These are phyloP conservation scores for Saccharum spontaneum DNA, from an alignment of 176 grass and related monocot genomes.

Conservation along the genomic window DNA sequence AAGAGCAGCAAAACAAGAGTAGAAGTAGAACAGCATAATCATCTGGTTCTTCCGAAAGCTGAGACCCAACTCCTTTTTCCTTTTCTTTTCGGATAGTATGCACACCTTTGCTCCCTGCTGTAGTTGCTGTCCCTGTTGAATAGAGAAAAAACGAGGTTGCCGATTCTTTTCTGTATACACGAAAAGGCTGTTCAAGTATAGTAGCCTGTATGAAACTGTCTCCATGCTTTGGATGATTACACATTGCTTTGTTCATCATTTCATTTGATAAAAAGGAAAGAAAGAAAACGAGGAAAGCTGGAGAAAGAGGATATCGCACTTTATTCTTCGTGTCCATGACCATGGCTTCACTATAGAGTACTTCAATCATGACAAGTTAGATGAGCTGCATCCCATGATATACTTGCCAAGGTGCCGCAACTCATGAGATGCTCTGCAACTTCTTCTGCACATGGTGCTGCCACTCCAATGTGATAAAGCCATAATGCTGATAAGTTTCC, in stretches of 20 bases:
- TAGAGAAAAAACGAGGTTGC: neutral
- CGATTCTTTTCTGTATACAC: conserved; percentile 5
- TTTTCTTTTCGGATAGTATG: conserved; percentile 12
- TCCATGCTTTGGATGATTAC: neutral
- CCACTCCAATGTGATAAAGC: neutral
- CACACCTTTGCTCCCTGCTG: neutral
- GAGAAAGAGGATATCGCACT: neutral
- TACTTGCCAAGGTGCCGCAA: neutral
- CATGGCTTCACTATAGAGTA: neutral
- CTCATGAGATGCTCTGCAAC: conserved; percentile 25
- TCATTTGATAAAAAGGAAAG: neutral
- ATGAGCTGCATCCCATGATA: conserved; percentile 27
- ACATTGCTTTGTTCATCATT: conserved; percentile 29
- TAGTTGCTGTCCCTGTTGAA: conserved; percentile 11
- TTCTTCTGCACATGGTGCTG: neutral
- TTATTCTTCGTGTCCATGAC: conserved; percentile 29
- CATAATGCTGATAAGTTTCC: neutral
- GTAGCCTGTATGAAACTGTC: conserved; percentile 7
- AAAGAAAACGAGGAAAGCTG: conserved; percentile 11
- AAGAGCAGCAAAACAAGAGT: conserved; percentile 16
- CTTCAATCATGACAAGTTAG: conserved; percentile 5
- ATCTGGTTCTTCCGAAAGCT: conserved; percentile 27
- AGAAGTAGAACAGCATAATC: neutral
- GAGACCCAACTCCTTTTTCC: neutral
- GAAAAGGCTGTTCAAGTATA: conserved; percentile 24